Evolutionary conservation across 305 asterid genomes (phyloP).

Genomic region (Fraxinus latifolia): DNA sequence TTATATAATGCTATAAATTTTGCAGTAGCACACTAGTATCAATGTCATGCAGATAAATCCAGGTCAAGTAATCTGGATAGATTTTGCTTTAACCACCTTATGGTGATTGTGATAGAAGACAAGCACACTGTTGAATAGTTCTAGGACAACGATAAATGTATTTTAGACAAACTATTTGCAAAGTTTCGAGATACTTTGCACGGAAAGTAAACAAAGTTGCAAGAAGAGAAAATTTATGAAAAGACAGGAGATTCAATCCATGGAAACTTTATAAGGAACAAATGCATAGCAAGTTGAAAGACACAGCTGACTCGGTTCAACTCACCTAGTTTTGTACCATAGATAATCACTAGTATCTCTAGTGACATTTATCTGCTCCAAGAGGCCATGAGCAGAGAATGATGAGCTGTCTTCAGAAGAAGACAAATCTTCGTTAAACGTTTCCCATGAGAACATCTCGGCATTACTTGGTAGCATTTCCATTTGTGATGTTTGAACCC

Average conservation of each 20-base stretch:
- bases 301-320: conserved; percentile 9
- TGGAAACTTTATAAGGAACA: neutral
- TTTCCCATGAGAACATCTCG: conserved; percentile 78
- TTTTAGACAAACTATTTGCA: neutral
- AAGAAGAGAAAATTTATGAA: neutral
- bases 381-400: conserved; percentile 65
- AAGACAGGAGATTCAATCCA: neutral
- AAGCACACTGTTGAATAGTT: neutral
- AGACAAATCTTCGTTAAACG: conserved; percentile 78
- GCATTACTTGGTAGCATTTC: conserved; percentile 60
- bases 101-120: neutral
- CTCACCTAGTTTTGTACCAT: conserved; percentile 94
- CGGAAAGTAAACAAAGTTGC: neutral
- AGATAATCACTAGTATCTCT: conserved; percentile 91
- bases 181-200: neutral
- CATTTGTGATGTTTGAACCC: conserved; percentile 66
- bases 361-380: conserved; percentile 90
- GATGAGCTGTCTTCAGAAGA: conserved; percentile 68
- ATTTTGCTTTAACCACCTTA: neutral
- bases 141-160: neutral
- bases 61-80: neutral
- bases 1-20: neutral
- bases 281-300: neutral
- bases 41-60: conserved; percentile 2
- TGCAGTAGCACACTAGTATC: neutral